Evolutionary conservation across 768 basidiomycete species (phyloP).

Genomic region (Hericium coralloides): DNA sequence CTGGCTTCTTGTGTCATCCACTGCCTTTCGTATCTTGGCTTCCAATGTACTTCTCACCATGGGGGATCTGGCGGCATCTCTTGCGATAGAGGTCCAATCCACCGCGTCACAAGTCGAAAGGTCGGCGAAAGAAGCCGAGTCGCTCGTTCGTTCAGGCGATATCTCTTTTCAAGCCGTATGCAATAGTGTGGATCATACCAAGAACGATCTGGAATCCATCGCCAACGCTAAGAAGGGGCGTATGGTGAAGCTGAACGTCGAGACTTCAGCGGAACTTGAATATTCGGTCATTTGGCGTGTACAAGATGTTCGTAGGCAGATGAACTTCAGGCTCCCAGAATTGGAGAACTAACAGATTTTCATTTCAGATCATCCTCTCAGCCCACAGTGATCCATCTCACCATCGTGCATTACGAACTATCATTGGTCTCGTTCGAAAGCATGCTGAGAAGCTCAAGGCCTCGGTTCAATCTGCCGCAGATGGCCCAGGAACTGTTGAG

Average conservation of each 20-base stretch:
- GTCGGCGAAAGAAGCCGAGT: neutral
- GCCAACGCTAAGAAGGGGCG: neutral
- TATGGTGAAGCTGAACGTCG: neutral
- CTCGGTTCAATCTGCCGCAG: neutral
- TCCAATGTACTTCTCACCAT: neutral
- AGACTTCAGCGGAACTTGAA: neutral
- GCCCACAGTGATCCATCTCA: conserved; percentile 2
- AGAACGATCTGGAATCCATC: neutral
- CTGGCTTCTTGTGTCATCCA: neutral
- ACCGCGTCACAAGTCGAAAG: neutral
- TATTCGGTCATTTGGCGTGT: neutral
- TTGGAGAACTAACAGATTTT: too few species aligned
- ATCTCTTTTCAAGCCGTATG: neutral
- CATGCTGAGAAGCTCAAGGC: neutral
- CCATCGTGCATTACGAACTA: conserved; percentile 2
- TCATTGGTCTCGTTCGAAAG: conserved; percentile 4
- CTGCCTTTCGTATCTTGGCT: neutral
- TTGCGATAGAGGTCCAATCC: neutral
- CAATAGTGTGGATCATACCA: neutral
- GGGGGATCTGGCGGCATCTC: neutral
- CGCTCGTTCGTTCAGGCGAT: neutral
- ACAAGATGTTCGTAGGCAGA: conserved; percentile 1
- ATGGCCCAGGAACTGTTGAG: neutral
- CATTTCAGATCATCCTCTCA: neutral
- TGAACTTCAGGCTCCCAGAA: neutral